Percentiles rank a stretch among this genome's conserved stretches.
phyloP scores from a whole-genome alignment of 2,329 filamentous ascomycete species.

The Eutypella sp. region DNA sequence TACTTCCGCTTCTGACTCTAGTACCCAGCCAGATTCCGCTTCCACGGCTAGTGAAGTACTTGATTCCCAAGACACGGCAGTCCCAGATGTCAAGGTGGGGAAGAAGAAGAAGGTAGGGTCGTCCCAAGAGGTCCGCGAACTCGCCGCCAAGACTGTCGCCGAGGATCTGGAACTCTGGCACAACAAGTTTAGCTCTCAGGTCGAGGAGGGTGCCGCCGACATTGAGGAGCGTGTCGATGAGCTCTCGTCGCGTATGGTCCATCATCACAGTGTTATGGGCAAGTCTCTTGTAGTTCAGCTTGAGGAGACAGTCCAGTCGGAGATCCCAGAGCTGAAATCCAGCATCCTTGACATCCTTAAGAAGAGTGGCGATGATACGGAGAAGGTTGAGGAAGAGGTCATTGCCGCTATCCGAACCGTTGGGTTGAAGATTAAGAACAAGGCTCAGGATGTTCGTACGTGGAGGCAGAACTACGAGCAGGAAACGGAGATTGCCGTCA shows the following conservation, averaged over 20 bases:
- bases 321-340: conserved; percentile 61
- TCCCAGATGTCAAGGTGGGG: conserved; percentile 14
- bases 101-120: conserved; percentile 31
- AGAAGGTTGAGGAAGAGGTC: conserved; percentile 38
- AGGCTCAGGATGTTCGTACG: conserved; percentile 68
- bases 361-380: conserved; percentile 42
- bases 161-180: conserved; percentile 83
- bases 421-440: conserved; percentile 69
- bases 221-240: conserved; percentile 67
- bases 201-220: conserved; percentile 70
- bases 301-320: conserved; percentile 58
- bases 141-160: conserved; percentile 62
- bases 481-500: conserved; percentile 64
- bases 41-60: conserved; percentile 11
- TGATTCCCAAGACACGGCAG: conserved; percentile 16
- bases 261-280: conserved; percentile 61
- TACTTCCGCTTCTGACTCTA: conserved; percentile 14
- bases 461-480: conserved; percentile 72
- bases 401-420: conserved; percentile 55
- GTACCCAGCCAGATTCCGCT: conserved; percentile 17
- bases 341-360: conserved; percentile 62
- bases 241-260: conserved; percentile 50
- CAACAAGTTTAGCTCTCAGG: conserved; percentile 77
- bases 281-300: conserved; percentile 63
- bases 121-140: conserved; percentile 51